Percentiles rank a stretch among this genome's conserved stretches.
Conservation (phyloP, 768 basidiomycete species). For the Pulveroboletus frians region DNA sequence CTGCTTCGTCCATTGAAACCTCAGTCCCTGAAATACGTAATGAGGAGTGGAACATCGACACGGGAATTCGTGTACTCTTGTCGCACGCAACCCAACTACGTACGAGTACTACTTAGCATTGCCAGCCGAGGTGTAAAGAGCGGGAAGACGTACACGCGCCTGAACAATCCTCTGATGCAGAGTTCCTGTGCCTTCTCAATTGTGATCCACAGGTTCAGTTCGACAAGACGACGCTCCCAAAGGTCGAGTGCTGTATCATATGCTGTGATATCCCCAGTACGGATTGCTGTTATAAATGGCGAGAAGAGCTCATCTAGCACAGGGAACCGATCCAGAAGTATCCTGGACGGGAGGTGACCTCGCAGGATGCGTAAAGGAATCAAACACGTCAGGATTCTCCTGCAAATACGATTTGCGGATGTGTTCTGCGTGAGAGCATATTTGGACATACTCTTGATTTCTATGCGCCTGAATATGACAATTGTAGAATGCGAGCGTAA, state of each 20-base stretch:
- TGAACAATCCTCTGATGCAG: conserved; percentile 78
- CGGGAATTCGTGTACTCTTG: conserved; percentile 72
- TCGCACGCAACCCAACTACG: conserved; percentile 74
- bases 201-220: conserved; percentile 80
- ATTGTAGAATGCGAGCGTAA: conserved; percentile 80
- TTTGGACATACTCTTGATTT: conserved; percentile 74
- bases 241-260: conserved; percentile 76
- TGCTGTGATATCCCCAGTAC: conserved; percentile 65
- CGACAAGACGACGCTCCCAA: conserved; percentile 71
- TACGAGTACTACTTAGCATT: background rate
- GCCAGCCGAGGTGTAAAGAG: background rate
- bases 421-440: background rate
- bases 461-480: conserved; percentile 64
- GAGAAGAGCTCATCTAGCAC: conserved; percentile 64
- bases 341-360: conserved; percentile 76
- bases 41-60: conserved; percentile 76
- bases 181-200: conserved; percentile 86
- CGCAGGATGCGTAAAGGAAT: conserved; percentile 84
- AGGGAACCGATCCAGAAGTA: conserved; percentile 69
- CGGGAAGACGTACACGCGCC: conserved; percentile 57
- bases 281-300: conserved; percentile 79
- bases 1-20: conserved; percentile 75
- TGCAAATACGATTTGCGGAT: conserved; percentile 26
- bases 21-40: conserved; percentile 66
- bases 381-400: conserved; percentile 86